These are phyloP conservation scores for Tolypocladium album DNA, from an alignment of 2,329 filamentous ascomycete genomes.

Conservation along the genomic window DNA sequence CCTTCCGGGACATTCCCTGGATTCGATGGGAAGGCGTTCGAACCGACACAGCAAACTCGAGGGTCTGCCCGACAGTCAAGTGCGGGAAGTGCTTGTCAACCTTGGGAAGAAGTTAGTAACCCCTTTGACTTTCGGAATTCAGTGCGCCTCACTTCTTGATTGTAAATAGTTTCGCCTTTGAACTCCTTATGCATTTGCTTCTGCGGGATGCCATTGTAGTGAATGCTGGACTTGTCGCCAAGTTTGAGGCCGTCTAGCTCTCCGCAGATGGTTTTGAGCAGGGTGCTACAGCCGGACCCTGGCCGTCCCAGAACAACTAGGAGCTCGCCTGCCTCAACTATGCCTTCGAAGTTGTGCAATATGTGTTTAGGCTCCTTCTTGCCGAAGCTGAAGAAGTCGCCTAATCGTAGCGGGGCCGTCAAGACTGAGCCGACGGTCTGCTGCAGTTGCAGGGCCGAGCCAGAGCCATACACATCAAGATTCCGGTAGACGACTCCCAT, in stretches of 20 bases:
- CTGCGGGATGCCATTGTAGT: conserved; percentile 52
- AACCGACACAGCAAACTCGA: conserved; percentile 61
- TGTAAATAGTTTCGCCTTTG: conserved; percentile 59
- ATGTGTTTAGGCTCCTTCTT: conserved; percentile 45
- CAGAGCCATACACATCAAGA: conserved; percentile 56
- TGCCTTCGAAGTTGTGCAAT: conserved; percentile 51
- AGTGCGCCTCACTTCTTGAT: conserved; percentile 46
- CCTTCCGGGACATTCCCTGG: conserved; percentile 47
- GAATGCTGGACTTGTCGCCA: conserved; percentile 37
- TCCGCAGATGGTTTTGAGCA: conserved; percentile 51
- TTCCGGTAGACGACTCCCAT: conserved; percentile 55
- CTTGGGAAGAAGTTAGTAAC: conserved; percentile 15
- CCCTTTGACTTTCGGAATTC: neutral
- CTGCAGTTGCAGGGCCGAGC: conserved; percentile 57
- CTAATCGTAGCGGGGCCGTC: conserved; percentile 43
- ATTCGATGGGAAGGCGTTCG: conserved; percentile 57
- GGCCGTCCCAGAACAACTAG: conserved; percentile 59
- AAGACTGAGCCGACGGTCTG: conserved; percentile 52
- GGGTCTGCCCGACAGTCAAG: conserved; percentile 63
- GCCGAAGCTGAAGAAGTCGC: conserved; percentile 40
- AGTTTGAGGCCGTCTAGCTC: conserved; percentile 48
- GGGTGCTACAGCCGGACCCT: conserved; percentile 52
- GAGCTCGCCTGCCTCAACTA: conserved; percentile 55
- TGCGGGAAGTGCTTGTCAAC: conserved; percentile 66
- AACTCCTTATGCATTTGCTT: conserved; percentile 47